phyloP scores from a whole-genome alignment of 257 asterid species.

The Solanum tacnaense region DNA sequence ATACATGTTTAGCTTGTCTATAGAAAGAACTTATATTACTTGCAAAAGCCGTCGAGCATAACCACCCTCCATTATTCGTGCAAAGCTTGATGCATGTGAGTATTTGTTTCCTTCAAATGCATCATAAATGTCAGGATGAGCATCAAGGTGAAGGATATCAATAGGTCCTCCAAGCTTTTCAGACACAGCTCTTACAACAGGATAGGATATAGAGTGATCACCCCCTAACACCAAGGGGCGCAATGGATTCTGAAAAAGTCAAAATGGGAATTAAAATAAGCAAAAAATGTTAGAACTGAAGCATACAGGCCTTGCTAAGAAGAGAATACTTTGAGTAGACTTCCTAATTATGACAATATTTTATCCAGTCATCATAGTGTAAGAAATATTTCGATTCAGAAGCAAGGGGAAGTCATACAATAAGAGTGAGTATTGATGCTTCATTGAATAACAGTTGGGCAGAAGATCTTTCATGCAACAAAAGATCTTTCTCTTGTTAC shows the following conservation, averaged over 20 bases:
- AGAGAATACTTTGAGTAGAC: neutral
- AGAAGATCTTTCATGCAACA: neutral
- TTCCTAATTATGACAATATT: neutral
- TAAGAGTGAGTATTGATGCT: neutral
- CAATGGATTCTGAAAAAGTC: conserved; percentile 48
- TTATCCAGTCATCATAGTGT: neutral
- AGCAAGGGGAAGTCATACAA: neutral
- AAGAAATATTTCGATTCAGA: neutral
- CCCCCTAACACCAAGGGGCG: conserved; percentile 97
- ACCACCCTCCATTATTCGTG: conserved; percentile 98
- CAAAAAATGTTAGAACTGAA: neutral
- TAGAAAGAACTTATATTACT: conserved; percentile 22
- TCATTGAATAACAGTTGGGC: neutral
- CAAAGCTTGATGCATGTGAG: conserved; percentile 96
- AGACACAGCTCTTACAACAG: conserved; percentile 93
- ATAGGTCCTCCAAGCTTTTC: conserved; percentile 97
- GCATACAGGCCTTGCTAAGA: neutral
- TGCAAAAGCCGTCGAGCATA: conserved; percentile 90
- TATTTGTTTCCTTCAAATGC: conserved; percentile 88
- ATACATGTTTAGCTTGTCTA: neutral
- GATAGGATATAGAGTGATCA: conserved; percentile 93
- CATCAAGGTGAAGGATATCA: conserved; percentile 96
- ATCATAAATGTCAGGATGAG: conserved; percentile 95
- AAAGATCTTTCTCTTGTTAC: neutral
- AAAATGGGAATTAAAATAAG: neutral